These are phyloP conservation scores for Talaromyces sp. DNA, from an alignment of 2,329 filamentous ascomycete genomes.

Conservation along the genomic window DNA sequence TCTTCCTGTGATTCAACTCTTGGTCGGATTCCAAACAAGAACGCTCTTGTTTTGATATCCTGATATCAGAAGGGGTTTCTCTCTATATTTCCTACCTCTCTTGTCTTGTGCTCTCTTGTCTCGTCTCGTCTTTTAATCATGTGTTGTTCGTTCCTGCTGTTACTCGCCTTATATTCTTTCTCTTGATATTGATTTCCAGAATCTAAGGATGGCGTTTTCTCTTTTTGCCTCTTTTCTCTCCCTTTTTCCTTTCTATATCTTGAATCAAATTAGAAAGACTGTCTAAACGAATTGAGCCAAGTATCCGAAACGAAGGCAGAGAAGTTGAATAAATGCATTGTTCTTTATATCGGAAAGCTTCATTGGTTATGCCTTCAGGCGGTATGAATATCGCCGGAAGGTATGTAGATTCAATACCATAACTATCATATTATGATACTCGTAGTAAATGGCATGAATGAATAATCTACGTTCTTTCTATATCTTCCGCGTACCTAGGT, in stretches of 20 bases:
- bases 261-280: constrained; percentile 12
- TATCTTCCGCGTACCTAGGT: too few relatives aligned
- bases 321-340: neutral
- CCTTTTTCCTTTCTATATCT: constrained; percentile 28
- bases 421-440: neutral
- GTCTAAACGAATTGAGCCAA: neutral
- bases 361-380: neutral
- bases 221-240: constrained; percentile 32
- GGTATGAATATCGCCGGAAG: neutral
- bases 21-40: constrained; percentile 3
- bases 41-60: neutral
- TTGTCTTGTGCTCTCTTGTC: constrained; percentile 13
- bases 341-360: neutral
- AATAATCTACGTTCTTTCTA: neutral
- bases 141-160: neutral
- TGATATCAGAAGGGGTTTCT: neutral
- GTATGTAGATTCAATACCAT: neutral
- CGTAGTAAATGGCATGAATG: neutral
- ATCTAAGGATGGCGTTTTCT: constrained; percentile 45
- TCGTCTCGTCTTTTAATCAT: constrained; percentile 22
- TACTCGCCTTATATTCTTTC: constrained; percentile 18
- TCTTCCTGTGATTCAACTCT: constrained; percentile 20
- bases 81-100: neutral
- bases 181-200: constrained; percentile 32
- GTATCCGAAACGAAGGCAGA: neutral